Base-by-base conservation (phyloP, 176 grass and related monocot genomes). In the Urochloa ruziziensis region DNA sequence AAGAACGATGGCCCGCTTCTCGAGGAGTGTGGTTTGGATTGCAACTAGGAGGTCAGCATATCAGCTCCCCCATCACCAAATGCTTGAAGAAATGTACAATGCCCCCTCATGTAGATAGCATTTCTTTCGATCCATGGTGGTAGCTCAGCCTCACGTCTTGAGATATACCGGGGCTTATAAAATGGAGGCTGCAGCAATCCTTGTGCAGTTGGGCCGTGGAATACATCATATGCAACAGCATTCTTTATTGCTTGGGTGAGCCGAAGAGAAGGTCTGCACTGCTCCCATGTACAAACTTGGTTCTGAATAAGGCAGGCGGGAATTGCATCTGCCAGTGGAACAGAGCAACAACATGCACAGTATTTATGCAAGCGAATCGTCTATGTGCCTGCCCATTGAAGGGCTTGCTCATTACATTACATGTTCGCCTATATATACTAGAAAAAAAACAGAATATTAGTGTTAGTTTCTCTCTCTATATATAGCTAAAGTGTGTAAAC, bases 21-120 rank as follows among this genome's bases (percentile, higher is more conserved):
- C 10, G 87, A 89, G 68, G 87, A 89, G 82, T 89, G 87, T 37
- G 87, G 87, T 17, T 67, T 89, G 87, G 87, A 89, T 47, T 89
- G 87, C 82, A 74, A 73, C 59, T 89, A 89, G 87, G 51, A 80
- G 82, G 48, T 77, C 34, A 74, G 59, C 56, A 70, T 37, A 74
- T 61, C 72, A 88, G 75, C 64, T 59, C 75, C 86, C 17, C 63
- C 52, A 25, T 69, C 79, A 62, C 51, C 59, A n/a, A 46, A 54
- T 77, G 79, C 79, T 76, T 18, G 23, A 77, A 82, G 63, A 51
- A 76, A 79, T 84, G 72, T 44, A 15, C 27, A 69, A 56, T 84
- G 67, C 60, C 57, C 30, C 30, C 51, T 48, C n/a, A 25, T 89
- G 87, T 89, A 89, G 87, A 89, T 86, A 86, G 72, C 57, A 9